Base-by-base conservation (phyloP, 1,284 basidiomycete species). In the Flammula alnicola region DNA sequence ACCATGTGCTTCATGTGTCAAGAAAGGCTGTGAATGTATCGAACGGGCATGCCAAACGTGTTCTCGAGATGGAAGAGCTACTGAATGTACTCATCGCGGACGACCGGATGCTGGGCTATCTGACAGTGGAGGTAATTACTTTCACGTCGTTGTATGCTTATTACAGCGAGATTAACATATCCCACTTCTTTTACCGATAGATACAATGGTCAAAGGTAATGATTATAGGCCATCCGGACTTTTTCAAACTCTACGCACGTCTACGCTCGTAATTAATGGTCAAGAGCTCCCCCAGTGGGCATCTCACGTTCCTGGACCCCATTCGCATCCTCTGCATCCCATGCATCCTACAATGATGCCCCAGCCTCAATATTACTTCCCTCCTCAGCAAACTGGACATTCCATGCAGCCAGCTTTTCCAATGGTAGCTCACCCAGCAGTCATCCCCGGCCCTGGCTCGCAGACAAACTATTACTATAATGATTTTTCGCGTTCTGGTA, bases 1-100 rank as follows among this genome's bases (percentile, higher is more conserved):
- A 54, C 80, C 79, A 40, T 81, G 79, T 57, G 49, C 63, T 11
- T 67, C 73, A 12, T 81, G 79, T 59, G 57, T 62, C 41, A 72
- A 75, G 29, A 78, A 79, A 61, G 71, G 73, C 14, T 70, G 72
- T 44, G 71, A 77, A 36, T 81, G 80, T 52, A 49, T 77, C 40
- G 75, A 80, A 49, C 73, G 73, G 29, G 67, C 72, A 30, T 79
- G 78, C 55, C 61, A 66, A 48, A 44, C 63, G 27, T 81, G 79
- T 56, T 58, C 59, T 17, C 67, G 68, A 30, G 75, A 72, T 49
- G 78, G 77, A 4, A 55, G 64, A 45, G 68, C 67, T 42, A 63
- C 67, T 17, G 71, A 76, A 52, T 80, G 77, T 48, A 69, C 63
- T 11, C 77, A 79, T 56, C 70, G 70, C 27, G 59, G 59, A 54